Evolutionary conservation across 2,329 filamentous ascomycete genomes (phyloP), one percentile per base, ranked within the genome.

Genomic region (Fusarium compactum): DNA sequence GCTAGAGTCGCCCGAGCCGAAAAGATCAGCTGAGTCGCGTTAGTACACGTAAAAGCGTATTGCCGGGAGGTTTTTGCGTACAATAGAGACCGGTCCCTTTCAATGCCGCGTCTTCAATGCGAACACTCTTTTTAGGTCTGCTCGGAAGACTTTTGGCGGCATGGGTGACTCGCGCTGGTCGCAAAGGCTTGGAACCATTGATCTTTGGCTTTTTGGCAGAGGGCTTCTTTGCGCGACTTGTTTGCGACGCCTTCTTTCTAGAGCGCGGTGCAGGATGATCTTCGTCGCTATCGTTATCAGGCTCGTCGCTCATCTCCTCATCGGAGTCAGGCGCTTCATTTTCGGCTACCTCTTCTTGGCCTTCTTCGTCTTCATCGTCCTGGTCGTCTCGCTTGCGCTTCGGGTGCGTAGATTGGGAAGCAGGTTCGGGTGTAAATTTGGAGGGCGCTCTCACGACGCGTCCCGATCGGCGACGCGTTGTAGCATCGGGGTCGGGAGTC

Each of bases 391-490:
- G 84, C 80, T 91, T 91, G 78, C 89, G 86, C 80, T 90, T 91
- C 52, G 84, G 77, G 44, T 82, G 81, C 47, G 80, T 73, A 57
- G 82, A 76, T 71, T 83, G 81, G 48, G 71, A 71, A 44, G 77
- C 62, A 57, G 76, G 65, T 65, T 90, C 85, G 58, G 87, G 85
- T 61, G 82, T 82, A 80, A 89, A 91, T 78, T 90, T 90, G 76
- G 85, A 79, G 47, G 89, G 88, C 38, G 83, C 84, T 76, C 83
- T 87, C 67, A 88, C 85, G 82, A 89, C 89, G 87, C 89, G 89
- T 88, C 89, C 88, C 40, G 90, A 92, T 71, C 89, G 88, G 79
- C 90, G 90, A 84, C 86, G 86, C 80, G 85, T 83, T 76, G 84
- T 83, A 64, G 82, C 80, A 67, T 85, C 83, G 66, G 82, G 81